Base-by-base conservation (phyloP, 208 protist species). In the Acanthamoeba culbertsoni region DNA sequence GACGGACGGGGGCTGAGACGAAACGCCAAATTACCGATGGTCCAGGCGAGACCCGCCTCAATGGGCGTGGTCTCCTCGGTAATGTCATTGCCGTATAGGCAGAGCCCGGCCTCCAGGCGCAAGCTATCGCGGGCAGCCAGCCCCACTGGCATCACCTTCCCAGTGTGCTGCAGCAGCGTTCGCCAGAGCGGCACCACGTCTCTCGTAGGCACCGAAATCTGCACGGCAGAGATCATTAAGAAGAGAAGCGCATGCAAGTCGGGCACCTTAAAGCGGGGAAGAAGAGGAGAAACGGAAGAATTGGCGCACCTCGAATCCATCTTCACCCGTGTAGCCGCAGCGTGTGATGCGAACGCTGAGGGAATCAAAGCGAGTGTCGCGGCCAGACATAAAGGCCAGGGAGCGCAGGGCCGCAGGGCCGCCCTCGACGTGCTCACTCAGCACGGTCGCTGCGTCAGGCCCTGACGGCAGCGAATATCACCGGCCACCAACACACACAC, bases 241-340 rank as follows among this genome's bases (percentile, higher is more conserved):
- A 12, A 82, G 28, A 82, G 35, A 48, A 23, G 51, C 26, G 12
- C 33, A 59, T 62, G 26, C 8, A 63, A 6, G 0, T 33, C 28
- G 77, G 12, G 16, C 23, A 63, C 48, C 12, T 1, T 53, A 40
- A 33, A 43, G 26, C 10, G n/a, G 8, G 7, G 4, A 93, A 31
- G 40, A 48, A 6, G 62, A 26, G 23, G 45, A 18, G 6, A 4
- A 63, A 31, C 94, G 93, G 42, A 95, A 68, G 14, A 42, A 51
- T n/a, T 97, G 96, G 0, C 96, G 93, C 43, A 99, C 98, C 95
- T 99, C 99, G 94, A 99, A 99, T 45, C 99, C 99, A 95, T 99
- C 99, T 95, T 99, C 99, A 75, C 99, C 99, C 14, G 99, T 99
- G 96, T 99, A 99, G 45, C 99, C 98, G 96, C 97, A 99, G 79